These are phyloP conservation scores for Novymonas esmeraldas DNA, from an alignment of 208 protist genomes.

Conservation along the genomic window DNA sequence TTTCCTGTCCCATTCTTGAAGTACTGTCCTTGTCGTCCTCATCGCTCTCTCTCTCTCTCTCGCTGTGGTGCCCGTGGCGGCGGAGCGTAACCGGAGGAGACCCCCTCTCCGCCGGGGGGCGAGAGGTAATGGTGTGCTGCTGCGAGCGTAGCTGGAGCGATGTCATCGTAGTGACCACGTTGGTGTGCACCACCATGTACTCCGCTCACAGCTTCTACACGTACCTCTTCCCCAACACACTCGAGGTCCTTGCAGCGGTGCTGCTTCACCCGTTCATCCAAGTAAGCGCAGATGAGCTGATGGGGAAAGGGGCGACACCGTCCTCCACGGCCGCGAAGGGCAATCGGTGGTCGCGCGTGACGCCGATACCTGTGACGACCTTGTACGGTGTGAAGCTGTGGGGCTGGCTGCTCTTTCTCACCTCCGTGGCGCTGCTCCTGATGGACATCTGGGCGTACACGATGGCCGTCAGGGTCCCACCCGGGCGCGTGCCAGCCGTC, in stretches of 20 bases:
- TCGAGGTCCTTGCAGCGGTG: slow-evolving; percentile 30
- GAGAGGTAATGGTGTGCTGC: slow-evolving; percentile 23
- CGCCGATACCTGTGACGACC: slow-evolving; percentile 4
- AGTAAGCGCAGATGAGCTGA: slow-evolving; percentile 21
- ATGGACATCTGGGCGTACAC: slow-evolving; percentile 80
- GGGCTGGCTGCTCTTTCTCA: slow-evolving; percentile 63
- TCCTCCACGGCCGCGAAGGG: not conserved
- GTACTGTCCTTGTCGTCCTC: not conserved
- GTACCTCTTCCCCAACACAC: slow-evolving; percentile 75
- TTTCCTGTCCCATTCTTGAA: not conserved
- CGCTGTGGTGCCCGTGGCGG: too few relatives aligned
- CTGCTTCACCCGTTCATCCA: slow-evolving; percentile 30
- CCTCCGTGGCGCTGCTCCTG: slow-evolving; percentile 57
- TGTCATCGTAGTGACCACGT: slow-evolving; percentile 49
- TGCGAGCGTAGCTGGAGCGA: slow-evolving; percentile 54
- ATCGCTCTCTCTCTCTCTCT: not conserved
- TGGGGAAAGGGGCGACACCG: not conserved
- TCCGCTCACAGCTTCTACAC: slow-evolving; percentile 75
- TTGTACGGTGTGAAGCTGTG: slow-evolving; percentile 26
- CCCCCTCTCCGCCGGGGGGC: too few relatives aligned
- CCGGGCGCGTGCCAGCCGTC: slow-evolving; percentile 71
- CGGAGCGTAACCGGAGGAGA: too few relatives aligned
- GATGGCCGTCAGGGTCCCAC: slow-evolving; percentile 62
- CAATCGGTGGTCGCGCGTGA: slow-evolving; percentile 17
- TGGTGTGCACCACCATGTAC: slow-evolving; percentile 68